Evolutionary conservation across 2,329 filamentous ascomycete species (phyloP), one percentile per base, ranked within the genome.

Genomic region (Chrysoporthe deuterocubensis): DNA sequence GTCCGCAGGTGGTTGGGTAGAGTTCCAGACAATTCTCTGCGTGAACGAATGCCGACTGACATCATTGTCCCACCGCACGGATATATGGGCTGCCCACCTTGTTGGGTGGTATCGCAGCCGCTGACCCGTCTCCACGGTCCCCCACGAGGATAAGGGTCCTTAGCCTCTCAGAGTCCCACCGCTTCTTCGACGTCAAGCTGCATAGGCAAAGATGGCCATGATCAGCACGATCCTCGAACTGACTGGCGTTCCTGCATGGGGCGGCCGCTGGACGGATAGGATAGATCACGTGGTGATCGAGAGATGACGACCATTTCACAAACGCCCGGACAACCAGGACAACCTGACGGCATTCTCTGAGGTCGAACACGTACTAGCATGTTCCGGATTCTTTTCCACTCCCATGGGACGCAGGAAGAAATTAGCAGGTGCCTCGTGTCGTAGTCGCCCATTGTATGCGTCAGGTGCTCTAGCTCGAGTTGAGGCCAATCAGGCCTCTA

Each of bases 181-280:
- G 67, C 64, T 59, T 62, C 66, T 70, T 67, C 61, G 42, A 69
- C 67, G 69, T 69, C 67, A 69, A 69, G 64, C 37, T 58, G 69
- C 67, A 69, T 58, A n/a, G 48, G 9, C 18, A 26, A 21, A 34
- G 2, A 13, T 54, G 21, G 32, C 32, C 21, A 9, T 16, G 50
- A 16, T 21, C 18, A n/a, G 9, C 32, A 40, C 9, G 18, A n/a
- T 40, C 21, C 44, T n/a, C 32, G 16, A 43, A 48, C 2, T 16
- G 16, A 40, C 54, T n/a, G 32, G 54, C 13, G 32, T 8, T 57
- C 32, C 32, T 57, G 54, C 32, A 57, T n/a, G 26, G 32, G 16
- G 52, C 52, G 11, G 21, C 21, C 3, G 48, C 48, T 21, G 48
- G 37, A 4, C 21, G 48, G 8, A 52, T 52, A 2, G 8, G 4